Evolutionary conservation across 768 basidiomycete genomes (phyloP).

Genomic region (Tulasnella sp.): DNA sequence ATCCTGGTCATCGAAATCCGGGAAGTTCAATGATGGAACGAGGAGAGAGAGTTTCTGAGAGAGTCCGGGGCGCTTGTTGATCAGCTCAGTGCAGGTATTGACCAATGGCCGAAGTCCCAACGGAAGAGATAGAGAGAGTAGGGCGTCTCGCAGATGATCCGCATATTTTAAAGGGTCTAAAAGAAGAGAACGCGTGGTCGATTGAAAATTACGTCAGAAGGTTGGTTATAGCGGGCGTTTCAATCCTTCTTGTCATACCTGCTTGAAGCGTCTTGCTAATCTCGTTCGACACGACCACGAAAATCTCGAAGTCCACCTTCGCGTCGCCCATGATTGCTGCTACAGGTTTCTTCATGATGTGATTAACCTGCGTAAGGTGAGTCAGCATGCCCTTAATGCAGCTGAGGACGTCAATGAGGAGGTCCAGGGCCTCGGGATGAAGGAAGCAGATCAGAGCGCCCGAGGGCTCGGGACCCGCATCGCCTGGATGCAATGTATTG

Average conservation of each 20-base stretch:
- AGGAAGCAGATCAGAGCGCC: background rate
- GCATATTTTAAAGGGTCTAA: no score
- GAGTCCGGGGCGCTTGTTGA: background rate
- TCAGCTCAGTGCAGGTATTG: slow-evolving; percentile 3
- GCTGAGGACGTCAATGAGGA: background rate
- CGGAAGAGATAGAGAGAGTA: slow-evolving; percentile 2
- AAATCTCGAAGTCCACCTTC: background rate
- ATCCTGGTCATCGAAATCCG: background rate
- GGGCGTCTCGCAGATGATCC: background rate
- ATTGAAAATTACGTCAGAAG: no score
- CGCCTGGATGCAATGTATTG: background rate
- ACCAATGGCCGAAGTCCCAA: background rate
- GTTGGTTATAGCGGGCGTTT: no score
- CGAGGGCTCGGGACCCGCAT: background rate
- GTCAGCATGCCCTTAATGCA: background rate
- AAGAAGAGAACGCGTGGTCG: no score
- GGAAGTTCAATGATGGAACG: slow-evolving; percentile 4
- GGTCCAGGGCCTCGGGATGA: background rate
- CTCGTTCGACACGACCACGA: background rate
- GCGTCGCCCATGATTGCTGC: background rate
- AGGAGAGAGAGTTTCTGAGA: slow-evolving; percentile 8
- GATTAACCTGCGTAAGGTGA: background rate
- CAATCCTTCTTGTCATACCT: no score
- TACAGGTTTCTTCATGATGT: background rate
- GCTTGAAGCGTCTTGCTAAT: background rate